Evolutionary conservation across 495 filamentous ascomycete species (phyloP).

Genomic region (Pseudoneurospora amorphoporcata): DNA sequence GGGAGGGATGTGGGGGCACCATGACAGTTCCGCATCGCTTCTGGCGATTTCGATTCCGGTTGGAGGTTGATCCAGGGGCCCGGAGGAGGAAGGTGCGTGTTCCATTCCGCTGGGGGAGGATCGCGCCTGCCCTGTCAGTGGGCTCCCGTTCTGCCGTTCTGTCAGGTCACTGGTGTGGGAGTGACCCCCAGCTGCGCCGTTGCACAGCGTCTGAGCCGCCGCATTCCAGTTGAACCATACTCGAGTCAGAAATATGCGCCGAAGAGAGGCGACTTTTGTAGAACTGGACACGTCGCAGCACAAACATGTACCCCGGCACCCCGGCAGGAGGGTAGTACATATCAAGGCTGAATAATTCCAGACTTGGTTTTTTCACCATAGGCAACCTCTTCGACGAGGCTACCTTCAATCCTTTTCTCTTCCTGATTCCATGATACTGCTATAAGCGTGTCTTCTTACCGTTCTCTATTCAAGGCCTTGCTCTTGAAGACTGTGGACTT

Average conservation of each 20-base stretch:
- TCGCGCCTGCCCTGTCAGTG: background rate
- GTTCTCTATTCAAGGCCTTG: background rate
- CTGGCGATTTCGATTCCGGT: background rate
- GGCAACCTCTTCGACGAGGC: background rate
- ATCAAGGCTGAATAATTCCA: background rate
- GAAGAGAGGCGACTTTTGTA: background rate
- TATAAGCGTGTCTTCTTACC: background rate
- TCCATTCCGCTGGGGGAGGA: background rate
- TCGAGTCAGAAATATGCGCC: background rate
- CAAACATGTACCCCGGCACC: background rate
- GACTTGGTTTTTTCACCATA: background rate
- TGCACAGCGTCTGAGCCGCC: background rate
- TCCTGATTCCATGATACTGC: background rate
- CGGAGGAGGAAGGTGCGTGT: background rate
- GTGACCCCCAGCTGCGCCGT: background rate
- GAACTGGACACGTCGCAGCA: background rate
- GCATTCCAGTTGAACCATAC: background rate
- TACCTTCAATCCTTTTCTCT: background rate
- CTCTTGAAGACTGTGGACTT: background rate
- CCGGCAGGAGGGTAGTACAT: background rate
- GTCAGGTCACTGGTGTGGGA: background rate
- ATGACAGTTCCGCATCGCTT: background rate
- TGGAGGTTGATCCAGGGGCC: background rate
- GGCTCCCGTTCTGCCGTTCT: background rate
- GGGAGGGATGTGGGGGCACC: background rate